Conservation (phyloP, 345 rosid species). For the Triadica sebifera region DNA sequence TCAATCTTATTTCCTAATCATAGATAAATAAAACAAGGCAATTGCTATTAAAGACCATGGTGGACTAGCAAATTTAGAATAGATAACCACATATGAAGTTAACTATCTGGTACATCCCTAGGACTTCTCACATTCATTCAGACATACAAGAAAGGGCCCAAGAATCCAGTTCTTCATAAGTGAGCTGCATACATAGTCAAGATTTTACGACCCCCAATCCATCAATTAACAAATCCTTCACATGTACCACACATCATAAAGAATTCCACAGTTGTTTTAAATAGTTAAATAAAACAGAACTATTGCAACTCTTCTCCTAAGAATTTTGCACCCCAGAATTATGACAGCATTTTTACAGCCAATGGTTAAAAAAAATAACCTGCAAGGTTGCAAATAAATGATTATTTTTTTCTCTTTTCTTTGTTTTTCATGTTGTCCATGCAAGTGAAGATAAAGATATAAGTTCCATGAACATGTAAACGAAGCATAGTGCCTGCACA, state of each 20-base stretch:
- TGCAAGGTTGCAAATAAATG: not conserved
- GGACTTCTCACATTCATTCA: not conserved
- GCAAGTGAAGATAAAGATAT: not conserved
- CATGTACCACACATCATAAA: not conserved
- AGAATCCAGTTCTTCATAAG: not conserved
- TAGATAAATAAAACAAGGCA: not conserved
- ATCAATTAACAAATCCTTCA: not conserved
- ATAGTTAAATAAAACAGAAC: not conserved
- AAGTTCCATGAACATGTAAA: not conserved
- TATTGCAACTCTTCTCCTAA: not conserved
- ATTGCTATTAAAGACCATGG: not conserved
- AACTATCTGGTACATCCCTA: not conserved
- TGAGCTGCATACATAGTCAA: not conserved
- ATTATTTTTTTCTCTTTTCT: not conserved
- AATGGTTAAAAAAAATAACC: not conserved
- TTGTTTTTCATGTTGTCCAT: not conserved
- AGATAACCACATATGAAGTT: not conserved
- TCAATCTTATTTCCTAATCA: not conserved
- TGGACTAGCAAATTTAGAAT: not conserved
- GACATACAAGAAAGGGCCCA: not conserved
- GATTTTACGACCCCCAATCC: not conserved
- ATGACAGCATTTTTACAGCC: not conserved
- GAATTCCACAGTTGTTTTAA: not conserved
- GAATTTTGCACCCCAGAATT: not conserved
- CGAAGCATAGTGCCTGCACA: not conserved